Percentiles rank a stretch among this genome's conserved stretches.
These are phyloP conservation scores for Toxicodendron radicans DNA, from an alignment of 345 rosid species.

Conservation along the genomic window DNA sequence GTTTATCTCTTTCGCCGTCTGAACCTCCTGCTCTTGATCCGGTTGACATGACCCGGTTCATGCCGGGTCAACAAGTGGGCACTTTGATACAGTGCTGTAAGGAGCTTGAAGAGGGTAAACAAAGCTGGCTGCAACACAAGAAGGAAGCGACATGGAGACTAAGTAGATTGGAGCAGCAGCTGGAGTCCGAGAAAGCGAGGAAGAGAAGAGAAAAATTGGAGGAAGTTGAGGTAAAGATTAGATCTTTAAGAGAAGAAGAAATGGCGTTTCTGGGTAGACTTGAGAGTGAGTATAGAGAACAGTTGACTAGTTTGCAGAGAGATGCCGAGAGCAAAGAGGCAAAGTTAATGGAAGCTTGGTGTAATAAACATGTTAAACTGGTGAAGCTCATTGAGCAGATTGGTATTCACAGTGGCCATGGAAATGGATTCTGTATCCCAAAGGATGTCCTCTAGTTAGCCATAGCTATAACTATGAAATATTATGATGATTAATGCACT, in stretches of 20 bases:
- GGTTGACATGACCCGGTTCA: slow-evolving; percentile 7
- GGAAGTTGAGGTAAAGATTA: slow-evolving; percentile 26
- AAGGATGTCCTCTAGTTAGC: slow-evolving; percentile 8
- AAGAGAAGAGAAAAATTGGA: slow-evolving; percentile 29
- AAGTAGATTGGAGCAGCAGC: slow-evolving; percentile 31
- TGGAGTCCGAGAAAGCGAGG: slow-evolving; percentile 28
- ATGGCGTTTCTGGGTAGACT: slow-evolving; percentile 19
- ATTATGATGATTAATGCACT: background rate
- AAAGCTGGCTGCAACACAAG: slow-evolving; percentile 33
- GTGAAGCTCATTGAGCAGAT: slow-evolving; percentile 22
- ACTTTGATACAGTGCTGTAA: slow-evolving; percentile 20
- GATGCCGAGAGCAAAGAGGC: slow-evolving; percentile 25
- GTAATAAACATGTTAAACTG: slow-evolving; percentile 21
- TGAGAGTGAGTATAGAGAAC: slow-evolving; percentile 25
- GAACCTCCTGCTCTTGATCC: slow-evolving; percentile 18
- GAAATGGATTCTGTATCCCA: background rate
- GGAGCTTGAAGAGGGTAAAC: slow-evolving; percentile 31
- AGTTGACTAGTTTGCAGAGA: slow-evolving; percentile 21
- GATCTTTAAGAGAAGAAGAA: slow-evolving; percentile 28
- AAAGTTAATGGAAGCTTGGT: slow-evolving; percentile 30
- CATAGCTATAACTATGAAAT: background rate
- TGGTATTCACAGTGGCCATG: slow-evolving; percentile 13
- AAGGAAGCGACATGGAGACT: slow-evolving; percentile 35
- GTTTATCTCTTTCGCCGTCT: slow-evolving; percentile 18
- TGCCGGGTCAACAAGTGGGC: slow-evolving; percentile 16